phyloP scores from a whole-genome alignment of 129 eudicot genomes.

The Flaveria ramosissima region DNA sequence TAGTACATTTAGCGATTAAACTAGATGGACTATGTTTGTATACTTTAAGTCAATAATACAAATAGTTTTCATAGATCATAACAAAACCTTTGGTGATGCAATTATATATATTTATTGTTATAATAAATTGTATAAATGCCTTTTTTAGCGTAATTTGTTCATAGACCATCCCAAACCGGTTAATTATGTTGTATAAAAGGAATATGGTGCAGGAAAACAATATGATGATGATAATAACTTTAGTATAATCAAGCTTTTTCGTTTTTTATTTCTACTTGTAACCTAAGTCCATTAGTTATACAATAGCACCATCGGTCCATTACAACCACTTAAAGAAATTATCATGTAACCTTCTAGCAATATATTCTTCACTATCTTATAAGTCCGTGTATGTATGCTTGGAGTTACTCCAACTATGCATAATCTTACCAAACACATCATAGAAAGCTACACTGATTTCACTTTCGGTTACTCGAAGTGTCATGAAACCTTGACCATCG shows the following conservation, averaged over 20 bases:
- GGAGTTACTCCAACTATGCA: slow-evolving; percentile 68
- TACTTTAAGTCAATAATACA: not conserved
- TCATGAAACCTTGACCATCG: slow-evolving; percentile 94
- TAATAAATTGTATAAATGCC: not conserved
- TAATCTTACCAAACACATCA: slow-evolving; percentile 56
- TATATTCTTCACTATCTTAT: not conserved
- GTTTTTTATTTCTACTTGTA: not conserved
- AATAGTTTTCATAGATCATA: not conserved
- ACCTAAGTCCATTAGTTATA: not conserved
- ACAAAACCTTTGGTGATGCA: not conserved
- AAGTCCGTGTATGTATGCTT: slow-evolving; percentile 35
- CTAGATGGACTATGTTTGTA: too few relatives aligned
- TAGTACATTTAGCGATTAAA: too few relatives aligned
- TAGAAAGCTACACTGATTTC: slow-evolving; percentile 47
- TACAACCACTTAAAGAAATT: not conserved
- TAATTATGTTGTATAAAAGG: too few relatives aligned
- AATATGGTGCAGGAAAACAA: too few relatives aligned
- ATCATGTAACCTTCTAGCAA: not conserved
- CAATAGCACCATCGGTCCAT: not conserved
- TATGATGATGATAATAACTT: too few relatives aligned
- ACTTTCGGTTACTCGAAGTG: slow-evolving; percentile 43
- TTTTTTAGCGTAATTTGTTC: too few relatives aligned
- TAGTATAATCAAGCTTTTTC: not conserved
- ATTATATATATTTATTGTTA: too few relatives aligned
- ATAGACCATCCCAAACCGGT: too few relatives aligned